These are phyloP conservation scores for Gnomoniopsis smithogilvyi DNA, from an alignment of 2,329 filamentous ascomycete species.

Conservation along the genomic window DNA sequence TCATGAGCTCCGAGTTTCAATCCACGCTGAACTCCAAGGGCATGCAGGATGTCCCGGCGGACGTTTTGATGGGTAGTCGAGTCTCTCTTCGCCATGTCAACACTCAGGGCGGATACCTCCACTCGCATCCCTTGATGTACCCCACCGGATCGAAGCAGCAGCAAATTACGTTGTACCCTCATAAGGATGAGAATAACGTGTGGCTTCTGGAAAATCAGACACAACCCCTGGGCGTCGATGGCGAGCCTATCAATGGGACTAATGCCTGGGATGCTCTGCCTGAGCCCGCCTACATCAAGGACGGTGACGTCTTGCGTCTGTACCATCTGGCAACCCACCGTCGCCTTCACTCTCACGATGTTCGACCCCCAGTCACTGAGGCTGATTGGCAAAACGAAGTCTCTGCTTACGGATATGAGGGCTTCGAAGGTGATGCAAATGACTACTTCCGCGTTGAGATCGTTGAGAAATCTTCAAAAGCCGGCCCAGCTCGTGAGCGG, in stretches of 20 bases:
- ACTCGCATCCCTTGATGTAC: slow-evolving; percentile 97
- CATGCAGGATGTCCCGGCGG: slow-evolving; percentile 92
- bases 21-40: slow-evolving; percentile 93
- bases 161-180: slow-evolving; percentile 95
- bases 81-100: slow-evolving; percentile 89
- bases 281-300: slow-evolving; percentile 66
- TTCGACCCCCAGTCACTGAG: slow-evolving; percentile 81
- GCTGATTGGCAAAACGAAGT: slow-evolving; percentile 95
- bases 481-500: slow-evolving; percentile 74
- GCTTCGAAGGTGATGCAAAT: slow-evolving; percentile 95
- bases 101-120: slow-evolving; percentile 95
- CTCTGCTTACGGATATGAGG: slow-evolving; percentile 95
- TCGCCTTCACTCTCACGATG: slow-evolving; percentile 93
- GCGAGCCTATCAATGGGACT: slow-evolving; percentile 75
- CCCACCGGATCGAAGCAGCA: slow-evolving; percentile 97
- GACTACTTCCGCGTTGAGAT: slow-evolving; percentile 96
- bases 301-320: slow-evolving; percentile 77
- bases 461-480: slow-evolving; percentile 81
- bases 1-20: slow-evolving; percentile 99
- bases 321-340: slow-evolving; percentile 83
- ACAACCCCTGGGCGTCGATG: slow-evolving; percentile 75
- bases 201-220: slow-evolving; percentile 96
- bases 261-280: slow-evolving; percentile 75
- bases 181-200: slow-evolving; percentile 98
- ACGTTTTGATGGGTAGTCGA: slow-evolving; percentile 85